Base-by-base conservation (phyloP, 805 yeast species). In the Ogataea trehaloabstinens region DNA sequence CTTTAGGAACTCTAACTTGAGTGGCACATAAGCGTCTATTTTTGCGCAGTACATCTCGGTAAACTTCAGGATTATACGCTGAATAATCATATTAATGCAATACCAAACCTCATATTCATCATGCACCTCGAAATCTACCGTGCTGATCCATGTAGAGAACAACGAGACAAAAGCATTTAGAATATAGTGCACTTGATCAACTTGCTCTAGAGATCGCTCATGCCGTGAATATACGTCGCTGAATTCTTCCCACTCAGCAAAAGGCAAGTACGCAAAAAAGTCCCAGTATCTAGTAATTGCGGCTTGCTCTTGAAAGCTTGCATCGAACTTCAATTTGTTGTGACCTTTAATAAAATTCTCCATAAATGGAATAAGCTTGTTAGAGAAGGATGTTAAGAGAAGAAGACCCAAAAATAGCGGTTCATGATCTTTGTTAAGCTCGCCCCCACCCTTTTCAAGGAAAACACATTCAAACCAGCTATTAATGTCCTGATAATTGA, bases 71-170 rank as follows among this genome's bases (percentile, higher is more conserved):
- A 48, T 41, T 6, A 47, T 24, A 4, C 19, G 34, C 28, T 38
- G 50, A 13, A 48, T 24, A 2, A 45, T 24, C 10, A 30, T 29
- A 36, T 55, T 53, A 17, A 55, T 37, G 11, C 49, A 46, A 7
- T 34, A 13, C 46, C 48, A 50, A 21, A 49, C 24, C 6, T 36
- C 46, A 6, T 24, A 19, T 3, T 37, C 38, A 13, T 34, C 36
- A 8, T 30, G 13, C 1, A 29, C 19, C 10, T 19, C 25, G 24
- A 19, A 12, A n/a, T 34, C 22, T 12, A 25, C 12, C 4, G 18
- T 37, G 7, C 19, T n/a, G 8, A 40, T 37, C 56, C 56, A 52
- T 20, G 42, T 44, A 10, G 40, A 24, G 2, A 52, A 22, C 28
- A 52, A 24, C 2, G 5, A 6, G 4, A 35, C 31, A 1, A 48